Evolutionary conservation across 2,329 filamentous ascomycete genomes (phyloP), one percentile per base, ranked within the genome.

Genomic region (Lanzia echinophila): DNA sequence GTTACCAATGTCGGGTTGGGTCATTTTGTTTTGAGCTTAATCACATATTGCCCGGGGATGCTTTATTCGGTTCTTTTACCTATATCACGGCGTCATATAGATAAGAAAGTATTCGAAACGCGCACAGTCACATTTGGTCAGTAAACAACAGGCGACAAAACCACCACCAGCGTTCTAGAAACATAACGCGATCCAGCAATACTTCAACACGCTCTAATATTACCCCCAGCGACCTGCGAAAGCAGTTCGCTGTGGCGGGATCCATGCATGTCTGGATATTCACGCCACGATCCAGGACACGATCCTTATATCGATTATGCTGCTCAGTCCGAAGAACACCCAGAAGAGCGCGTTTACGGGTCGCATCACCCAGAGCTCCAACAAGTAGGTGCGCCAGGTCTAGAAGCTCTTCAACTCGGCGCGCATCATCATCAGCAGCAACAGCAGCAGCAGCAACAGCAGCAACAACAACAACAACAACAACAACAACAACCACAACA

Each of bases 201-300:
- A 60, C 63, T 65, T 59, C 61, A 65, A 57, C 62, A 61, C 56
- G 56, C 65, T 62, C 51, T 62, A 55, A 47, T 79, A 69, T 75
- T 81, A 68, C 79, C 71, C 72, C 76, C 79, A 76, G 81, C 79
- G 79, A 77, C 79, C 83, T 83, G 83, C 82, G 81, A 83, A 83
- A 81, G 84, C 83, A 82, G 75, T 73, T 79, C 78, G 83, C 83
- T 87, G 84, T 87, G 83, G 84, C 82, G 82, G 82, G 79, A 82
- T 81, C 82, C 79, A 86, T 86, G 82, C 73, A 79, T 67, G 66
- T 68, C 66, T 64, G 62, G 61, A 73, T 88, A 88, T 77, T 81
- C 83, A 79, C 77, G 82, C 73, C 79, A 78, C 68, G 70, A 74
- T 71, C 81, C 59, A 57, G 61, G 60, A 52, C 63, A 65, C 62